phyloP scores from a whole-genome alignment of 2,329 filamentous ascomycete species.

The Zarea fungicola region DNA sequence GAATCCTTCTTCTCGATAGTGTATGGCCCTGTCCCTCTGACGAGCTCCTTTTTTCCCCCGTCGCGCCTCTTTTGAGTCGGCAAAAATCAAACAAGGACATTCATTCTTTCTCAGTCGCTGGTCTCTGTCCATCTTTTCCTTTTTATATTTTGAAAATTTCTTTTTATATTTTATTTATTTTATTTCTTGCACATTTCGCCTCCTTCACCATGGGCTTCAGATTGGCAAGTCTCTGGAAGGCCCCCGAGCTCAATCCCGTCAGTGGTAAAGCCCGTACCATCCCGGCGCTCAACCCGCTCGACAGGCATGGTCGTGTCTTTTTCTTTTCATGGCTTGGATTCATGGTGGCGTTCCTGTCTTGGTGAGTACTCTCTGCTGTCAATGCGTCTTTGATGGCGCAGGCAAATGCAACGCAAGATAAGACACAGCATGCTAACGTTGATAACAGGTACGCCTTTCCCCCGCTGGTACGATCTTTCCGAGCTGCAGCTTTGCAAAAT shows the following conservation, averaged over 20 bases:
- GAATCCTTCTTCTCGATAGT: background rate
- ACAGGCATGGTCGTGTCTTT: slow-evolving; percentile 80
- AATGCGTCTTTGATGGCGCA: background rate
- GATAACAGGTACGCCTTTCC: slow-evolving; percentile 80
- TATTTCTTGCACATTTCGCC: slow-evolving; percentile 8
- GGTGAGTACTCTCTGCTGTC: slow-evolving; percentile 35
- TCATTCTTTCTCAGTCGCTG: background rate
- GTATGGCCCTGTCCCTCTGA: background rate
- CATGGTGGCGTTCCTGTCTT: slow-evolving; percentile 83
- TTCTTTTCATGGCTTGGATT: slow-evolving; percentile 87
- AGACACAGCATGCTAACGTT: background rate
- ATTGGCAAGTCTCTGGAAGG: slow-evolving; percentile 26
- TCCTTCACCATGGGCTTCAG: slow-evolving; percentile 23
- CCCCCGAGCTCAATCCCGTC: slow-evolving; percentile 74
- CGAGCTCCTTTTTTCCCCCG: background rate
- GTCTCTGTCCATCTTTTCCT: background rate
- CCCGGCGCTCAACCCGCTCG: slow-evolving; percentile 70
- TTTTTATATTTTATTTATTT: background rate
- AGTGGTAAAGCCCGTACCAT: slow-evolving; percentile 78
- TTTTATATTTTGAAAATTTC: background rate
- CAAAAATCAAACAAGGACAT: slow-evolving; percentile 1
- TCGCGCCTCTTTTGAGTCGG: background rate
- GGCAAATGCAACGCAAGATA: too few species aligned
- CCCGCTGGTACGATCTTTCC: slow-evolving; percentile 45
- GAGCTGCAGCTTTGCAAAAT: background rate